phyloP scores from a whole-genome alignment of 495 filamentous ascomycete genomes.

The Jackrogersella multiformis region DNA sequence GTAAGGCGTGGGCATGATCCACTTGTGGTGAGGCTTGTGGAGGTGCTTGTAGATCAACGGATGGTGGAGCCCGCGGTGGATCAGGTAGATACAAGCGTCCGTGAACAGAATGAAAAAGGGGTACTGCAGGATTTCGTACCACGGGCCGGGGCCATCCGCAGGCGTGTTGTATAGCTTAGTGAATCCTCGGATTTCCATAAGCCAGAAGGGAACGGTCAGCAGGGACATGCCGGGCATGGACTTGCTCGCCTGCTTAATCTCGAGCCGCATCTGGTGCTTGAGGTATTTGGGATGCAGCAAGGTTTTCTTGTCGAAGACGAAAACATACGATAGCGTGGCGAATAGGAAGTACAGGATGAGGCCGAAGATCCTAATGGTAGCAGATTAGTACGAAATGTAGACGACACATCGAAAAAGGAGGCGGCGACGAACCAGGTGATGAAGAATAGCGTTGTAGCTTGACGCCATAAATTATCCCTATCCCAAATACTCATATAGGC shows the following conservation, averaged over 20 bases:
- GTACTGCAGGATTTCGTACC: constrained; percentile 87
- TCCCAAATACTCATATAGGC: constrained; percentile 85
- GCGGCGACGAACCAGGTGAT: constrained; percentile 81
- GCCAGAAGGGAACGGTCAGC: constrained; percentile 83
- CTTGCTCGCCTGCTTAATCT: constrained; percentile 79
- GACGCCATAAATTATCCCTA: constrained; percentile 82
- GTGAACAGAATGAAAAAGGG: constrained; percentile 93
- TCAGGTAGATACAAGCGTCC: constrained; percentile 94
- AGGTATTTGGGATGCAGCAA: constrained; percentile 94
- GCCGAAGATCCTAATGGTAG: constrained; percentile 77
- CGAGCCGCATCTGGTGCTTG: constrained; percentile 88
- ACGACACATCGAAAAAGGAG: constrained; percentile 11
- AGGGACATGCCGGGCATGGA: constrained; percentile 86
- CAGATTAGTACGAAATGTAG: constrained; percentile 31
- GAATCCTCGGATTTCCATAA: constrained; percentile 84
- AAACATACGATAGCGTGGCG: constrained; percentile 84
- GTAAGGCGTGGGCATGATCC: constrained; percentile 98
- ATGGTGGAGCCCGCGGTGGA: constrained; percentile 90
- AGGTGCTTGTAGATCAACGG: constrained; percentile 83
- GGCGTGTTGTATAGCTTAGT: constrained; percentile 85
- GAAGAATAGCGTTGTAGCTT: constrained; percentile 77
- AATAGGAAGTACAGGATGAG: constrained; percentile 84
- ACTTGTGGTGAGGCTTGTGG: constrained; percentile 98
- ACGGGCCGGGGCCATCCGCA: constrained; percentile 73
- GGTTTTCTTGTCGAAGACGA: constrained; percentile 93